Conservation (phyloP, 1,139 yeast genomes). For the Wickerhamiella pararugosa region DNA sequence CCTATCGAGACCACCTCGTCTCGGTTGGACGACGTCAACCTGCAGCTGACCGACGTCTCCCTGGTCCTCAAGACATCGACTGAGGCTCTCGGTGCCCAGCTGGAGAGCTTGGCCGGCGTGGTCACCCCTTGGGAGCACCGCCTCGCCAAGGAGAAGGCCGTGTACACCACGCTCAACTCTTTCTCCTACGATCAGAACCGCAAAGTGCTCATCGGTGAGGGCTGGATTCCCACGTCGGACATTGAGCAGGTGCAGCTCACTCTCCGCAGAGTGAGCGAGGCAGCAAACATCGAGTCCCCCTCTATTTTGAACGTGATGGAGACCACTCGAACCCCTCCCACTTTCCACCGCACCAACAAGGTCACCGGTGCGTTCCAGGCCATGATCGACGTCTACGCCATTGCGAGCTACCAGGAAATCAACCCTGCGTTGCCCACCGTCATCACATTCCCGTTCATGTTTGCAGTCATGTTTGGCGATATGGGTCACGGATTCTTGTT, state of each 20-base stretch:
- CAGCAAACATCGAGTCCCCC: conserved; percentile 45
- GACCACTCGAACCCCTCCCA: conserved; percentile 83
- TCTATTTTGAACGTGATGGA: conserved; percentile 67
- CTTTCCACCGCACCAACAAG: conserved; percentile 81
- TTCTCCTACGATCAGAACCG: conserved; percentile 79
- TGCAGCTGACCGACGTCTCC: conserved; percentile 47
- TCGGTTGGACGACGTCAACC: conserved; percentile 43
- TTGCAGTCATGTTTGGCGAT: conserved; percentile 98
- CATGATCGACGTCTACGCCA: conserved; percentile 90
- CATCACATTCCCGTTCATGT: conserved; percentile 95
- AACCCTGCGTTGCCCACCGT: conserved; percentile 93
- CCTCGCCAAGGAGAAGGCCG: conserved; percentile 54
- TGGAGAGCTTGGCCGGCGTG: conserved; percentile 64
- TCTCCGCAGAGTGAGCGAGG: conserved; percentile 43
- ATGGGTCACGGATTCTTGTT: conserved; percentile 87
- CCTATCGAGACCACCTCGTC: conserved; percentile 38
- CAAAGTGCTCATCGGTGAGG: conserved; percentile 90
- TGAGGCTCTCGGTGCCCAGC: conserved; percentile 57
- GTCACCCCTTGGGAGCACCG: conserved; percentile 56
- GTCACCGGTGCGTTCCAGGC: conserved; percentile 84
- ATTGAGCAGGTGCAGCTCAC: conserved; percentile 34
- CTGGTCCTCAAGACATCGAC: conserved; percentile 58
- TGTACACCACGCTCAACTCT: conserved; percentile 61
- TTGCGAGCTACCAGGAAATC: conserved; percentile 87
- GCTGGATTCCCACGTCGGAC: conserved; percentile 72